Evolutionary conservation across 768 basidiomycete genomes (phyloP).

Genomic region (Serendipita sp.): DNA sequence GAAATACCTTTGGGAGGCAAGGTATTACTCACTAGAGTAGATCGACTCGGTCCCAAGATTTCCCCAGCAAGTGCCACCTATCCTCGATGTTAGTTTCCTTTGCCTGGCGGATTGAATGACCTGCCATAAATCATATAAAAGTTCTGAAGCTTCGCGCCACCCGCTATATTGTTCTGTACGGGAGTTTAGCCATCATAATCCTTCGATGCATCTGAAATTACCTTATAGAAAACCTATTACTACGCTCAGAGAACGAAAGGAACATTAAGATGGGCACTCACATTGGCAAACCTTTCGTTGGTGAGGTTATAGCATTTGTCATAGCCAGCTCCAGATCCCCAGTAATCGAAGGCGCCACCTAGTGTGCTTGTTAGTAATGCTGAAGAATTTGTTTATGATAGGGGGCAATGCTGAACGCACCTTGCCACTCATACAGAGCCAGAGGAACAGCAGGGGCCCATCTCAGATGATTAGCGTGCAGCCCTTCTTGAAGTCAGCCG

Average conservation of each 20-base stretch:
- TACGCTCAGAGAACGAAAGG: neutral
- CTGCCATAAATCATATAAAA: constrained; percentile 16
- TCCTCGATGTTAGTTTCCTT: neutral
- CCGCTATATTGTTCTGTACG: constrained; percentile 17
- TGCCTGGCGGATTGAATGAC: neutral
- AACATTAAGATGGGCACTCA: constrained; percentile 1
- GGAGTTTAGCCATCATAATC: neutral
- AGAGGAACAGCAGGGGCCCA: neutral
- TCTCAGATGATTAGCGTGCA: neutral
- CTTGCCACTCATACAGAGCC: neutral
- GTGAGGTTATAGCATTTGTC: constrained; percentile 16
- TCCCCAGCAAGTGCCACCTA: constrained; percentile 19
- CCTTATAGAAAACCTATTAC: constrained; percentile 9
- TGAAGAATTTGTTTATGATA: neutral
- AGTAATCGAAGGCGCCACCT: constrained; percentile 16
- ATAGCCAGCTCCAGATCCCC: constrained; percentile 17
- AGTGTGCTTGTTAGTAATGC: neutral
- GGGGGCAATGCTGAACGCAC: neutral
- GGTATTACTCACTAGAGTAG: constrained; percentile 15
- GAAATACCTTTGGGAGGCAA: neutral
- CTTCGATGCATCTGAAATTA: neutral
- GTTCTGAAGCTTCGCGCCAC: constrained; percentile 12
- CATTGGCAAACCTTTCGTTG: constrained; percentile 17
- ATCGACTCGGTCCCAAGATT: constrained; percentile 15
- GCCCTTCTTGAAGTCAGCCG: neutral